phyloP scores from a whole-genome alignment of 768 basidiomycete genomes.

The Tricholoma sp. region DNA sequence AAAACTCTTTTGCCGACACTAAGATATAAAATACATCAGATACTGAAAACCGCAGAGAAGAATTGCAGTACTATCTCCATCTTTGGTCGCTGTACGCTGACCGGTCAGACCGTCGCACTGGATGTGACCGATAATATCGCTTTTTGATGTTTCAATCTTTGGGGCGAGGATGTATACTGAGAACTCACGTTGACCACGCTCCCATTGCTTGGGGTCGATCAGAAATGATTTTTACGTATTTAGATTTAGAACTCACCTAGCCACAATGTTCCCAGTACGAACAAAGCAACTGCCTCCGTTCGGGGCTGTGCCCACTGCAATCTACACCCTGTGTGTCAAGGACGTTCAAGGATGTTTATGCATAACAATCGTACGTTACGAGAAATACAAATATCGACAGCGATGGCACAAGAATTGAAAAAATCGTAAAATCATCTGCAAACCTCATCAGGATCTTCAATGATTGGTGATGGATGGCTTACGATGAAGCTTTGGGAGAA shows the following conservation, averaged over 20 bases:
- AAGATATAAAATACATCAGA: constrained; percentile 5
- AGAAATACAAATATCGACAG: constrained; percentile 60
- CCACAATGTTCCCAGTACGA: constrained; percentile 62
- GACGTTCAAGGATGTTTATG: not conserved
- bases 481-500: constrained; percentile 65
- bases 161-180: not conserved
- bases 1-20: constrained; percentile 56
- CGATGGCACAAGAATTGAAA: constrained; percentile 59
- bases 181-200: constrained; percentile 64
- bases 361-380: constrained; percentile 38
- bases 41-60: not conserved
- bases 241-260: constrained; percentile 43
- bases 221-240: constrained; percentile 7
- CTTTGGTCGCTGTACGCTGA: constrained; percentile 42
- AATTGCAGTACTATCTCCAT: constrained; percentile 45
- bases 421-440: constrained; percentile 67
- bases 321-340: constrained; percentile 29
- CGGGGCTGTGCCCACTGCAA: constrained; percentile 67
- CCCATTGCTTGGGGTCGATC: constrained; percentile 50
- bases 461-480: constrained; percentile 19
- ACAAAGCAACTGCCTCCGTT: constrained; percentile 50
- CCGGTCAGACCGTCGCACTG: constrained; percentile 53
- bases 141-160: constrained; percentile 19
- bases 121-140: constrained; percentile 62
- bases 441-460: not conserved